phyloP scores from a whole-genome alignment of 2,329 filamentous ascomycete species.

The Rhynchosporium graminicola region DNA sequence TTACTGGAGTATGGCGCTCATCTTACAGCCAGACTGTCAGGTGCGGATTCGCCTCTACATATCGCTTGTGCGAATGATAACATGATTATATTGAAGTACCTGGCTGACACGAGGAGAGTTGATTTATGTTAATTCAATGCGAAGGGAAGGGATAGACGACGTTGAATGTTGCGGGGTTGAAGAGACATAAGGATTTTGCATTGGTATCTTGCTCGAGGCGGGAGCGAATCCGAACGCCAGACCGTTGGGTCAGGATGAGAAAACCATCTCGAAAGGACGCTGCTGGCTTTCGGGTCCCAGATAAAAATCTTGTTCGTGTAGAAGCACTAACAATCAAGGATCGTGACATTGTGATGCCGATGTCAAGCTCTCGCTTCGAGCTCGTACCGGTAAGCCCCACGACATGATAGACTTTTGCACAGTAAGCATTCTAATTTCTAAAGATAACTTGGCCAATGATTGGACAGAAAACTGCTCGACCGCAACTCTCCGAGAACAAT shows the following conservation, averaged over 20 bases:
- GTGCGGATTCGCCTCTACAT: constrained; percentile 9
- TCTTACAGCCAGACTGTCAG: constrained; percentile 4
- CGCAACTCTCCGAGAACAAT: no score
- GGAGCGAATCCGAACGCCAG: constrained; percentile 7
- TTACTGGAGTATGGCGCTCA: constrained; percentile 23
- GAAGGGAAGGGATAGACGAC: constrained; percentile 5
- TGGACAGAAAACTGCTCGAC: no score
- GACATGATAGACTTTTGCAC: no score
- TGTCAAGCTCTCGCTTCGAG: no score
- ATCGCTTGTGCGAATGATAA: constrained; percentile 16
- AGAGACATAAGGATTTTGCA: constrained; percentile 9
- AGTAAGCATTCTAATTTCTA: no score
- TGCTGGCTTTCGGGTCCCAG: no score
- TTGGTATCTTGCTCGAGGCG: constrained; percentile 6
- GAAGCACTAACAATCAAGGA: no score
- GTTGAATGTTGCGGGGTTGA: not conserved
- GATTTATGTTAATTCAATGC: not conserved
- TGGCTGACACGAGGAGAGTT: constrained; percentile 1
- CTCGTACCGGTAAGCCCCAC: no score
- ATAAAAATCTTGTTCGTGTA: no score
- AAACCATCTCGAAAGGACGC: no score
- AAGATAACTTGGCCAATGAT: no score
- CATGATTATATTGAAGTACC: constrained; percentile 5
- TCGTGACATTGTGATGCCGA: no score
- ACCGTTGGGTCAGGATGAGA: not conserved